phyloP scores from a whole-genome alignment of 139 green algal species.

The Chlamydomonas sp. region DNA sequence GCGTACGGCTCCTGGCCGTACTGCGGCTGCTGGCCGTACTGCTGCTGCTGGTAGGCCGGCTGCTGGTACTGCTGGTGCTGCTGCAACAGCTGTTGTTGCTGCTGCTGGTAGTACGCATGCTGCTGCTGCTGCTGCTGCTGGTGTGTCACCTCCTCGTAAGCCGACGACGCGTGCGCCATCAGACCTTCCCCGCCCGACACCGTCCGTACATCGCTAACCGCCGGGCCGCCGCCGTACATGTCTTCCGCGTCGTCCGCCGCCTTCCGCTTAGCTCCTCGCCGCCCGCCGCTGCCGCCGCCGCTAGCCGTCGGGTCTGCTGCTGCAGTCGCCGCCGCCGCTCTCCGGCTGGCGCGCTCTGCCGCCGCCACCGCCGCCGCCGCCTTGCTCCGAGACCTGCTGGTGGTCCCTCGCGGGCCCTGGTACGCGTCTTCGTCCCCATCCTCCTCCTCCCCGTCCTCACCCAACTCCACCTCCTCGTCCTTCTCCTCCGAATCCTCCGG shows the following conservation, averaged over 20 bases:
- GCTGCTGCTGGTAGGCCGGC: not conserved
- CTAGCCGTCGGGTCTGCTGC: not conserved
- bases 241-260: too few relatives aligned
- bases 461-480: conserved; percentile 18
- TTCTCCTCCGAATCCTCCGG: conserved; percentile 22
- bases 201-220: too few relatives aligned
- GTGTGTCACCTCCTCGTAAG: too few relatives aligned
- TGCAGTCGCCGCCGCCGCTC: not conserved
- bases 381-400: not conserved
- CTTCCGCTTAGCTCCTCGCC: not conserved
- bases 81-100: too few relatives aligned
- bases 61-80: not conserved
- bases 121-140: too few relatives aligned
- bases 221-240: too few relatives aligned
- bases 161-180: too few relatives aligned
- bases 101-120: too few relatives aligned
- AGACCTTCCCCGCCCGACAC: too few relatives aligned
- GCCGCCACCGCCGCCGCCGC: not conserved
- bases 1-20: too few relatives aligned
- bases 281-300: not conserved
- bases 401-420: conserved; percentile 7
- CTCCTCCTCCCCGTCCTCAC: not conserved
- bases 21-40: too few relatives aligned
- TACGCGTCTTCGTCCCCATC: not conserved
- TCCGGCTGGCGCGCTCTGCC: not conserved